These are phyloP conservation scores for Gnomoniopsis sp. DNA, from an alignment of 2,329 filamentous ascomycete genomes.

Conservation along the genomic window DNA sequence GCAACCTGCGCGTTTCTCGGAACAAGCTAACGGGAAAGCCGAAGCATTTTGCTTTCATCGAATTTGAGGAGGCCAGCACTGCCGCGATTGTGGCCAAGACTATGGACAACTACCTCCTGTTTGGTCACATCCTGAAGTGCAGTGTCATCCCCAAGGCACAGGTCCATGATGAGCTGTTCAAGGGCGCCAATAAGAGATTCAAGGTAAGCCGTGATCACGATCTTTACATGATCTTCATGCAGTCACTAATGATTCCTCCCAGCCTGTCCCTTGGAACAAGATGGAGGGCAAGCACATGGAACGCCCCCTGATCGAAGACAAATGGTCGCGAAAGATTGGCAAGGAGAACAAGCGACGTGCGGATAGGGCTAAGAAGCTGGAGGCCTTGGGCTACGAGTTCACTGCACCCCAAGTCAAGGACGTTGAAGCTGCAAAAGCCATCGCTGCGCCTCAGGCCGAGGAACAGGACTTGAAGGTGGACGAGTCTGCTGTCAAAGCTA, in stretches of 20 bases:
- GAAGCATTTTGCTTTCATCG: slow-evolving; percentile 93
- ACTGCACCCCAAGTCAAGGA: slow-evolving; percentile 69
- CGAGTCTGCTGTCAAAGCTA: slow-evolving; percentile 22
- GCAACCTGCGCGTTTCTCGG: slow-evolving; percentile 74
- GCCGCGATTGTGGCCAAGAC: slow-evolving; percentile 90
- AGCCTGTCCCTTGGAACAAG: slow-evolving; percentile 76
- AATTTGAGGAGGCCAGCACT: slow-evolving; percentile 75
- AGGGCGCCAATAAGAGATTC: slow-evolving; percentile 86
- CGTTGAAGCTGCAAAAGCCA: slow-evolving; percentile 28
- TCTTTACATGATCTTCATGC: not conserved
- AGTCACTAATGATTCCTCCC: not conserved
- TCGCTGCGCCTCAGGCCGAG: slow-evolving; percentile 29
- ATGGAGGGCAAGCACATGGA: slow-evolving; percentile 75
- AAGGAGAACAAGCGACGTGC: slow-evolving; percentile 69
- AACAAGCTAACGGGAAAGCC: slow-evolving; percentile 88
- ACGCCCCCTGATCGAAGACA: slow-evolving; percentile 66
- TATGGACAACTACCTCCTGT: slow-evolving; percentile 97
- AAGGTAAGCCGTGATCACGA: slow-evolving; percentile 43
- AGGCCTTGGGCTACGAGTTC: slow-evolving; percentile 81
- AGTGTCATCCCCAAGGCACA: slow-evolving; percentile 73
- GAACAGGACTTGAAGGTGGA: slow-evolving; percentile 26
- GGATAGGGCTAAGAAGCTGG: slow-evolving; percentile 69
- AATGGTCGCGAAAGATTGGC: slow-evolving; percentile 74
- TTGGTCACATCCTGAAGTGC: slow-evolving; percentile 90
- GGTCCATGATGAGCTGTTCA: slow-evolving; percentile 79